Percentiles rank a stretch among this genome's conserved stretches.
Conservation (phyloP, 164 flowering plant genomes). For the Echeveria elegans region DNA sequence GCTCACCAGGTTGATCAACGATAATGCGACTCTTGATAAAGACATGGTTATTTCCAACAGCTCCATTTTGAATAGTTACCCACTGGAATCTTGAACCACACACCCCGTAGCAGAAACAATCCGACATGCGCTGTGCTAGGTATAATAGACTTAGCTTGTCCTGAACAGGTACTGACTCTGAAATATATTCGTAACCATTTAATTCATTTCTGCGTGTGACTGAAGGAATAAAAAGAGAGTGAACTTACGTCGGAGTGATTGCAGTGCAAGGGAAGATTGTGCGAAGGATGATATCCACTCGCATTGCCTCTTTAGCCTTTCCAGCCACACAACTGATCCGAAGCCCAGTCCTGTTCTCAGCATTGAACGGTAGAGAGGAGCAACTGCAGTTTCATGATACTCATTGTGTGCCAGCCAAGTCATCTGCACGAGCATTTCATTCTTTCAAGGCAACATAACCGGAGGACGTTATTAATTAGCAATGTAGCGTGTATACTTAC, state of each 20-base stretch:
- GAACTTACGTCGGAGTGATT: not conserved
- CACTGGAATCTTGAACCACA: conserved; percentile 1
- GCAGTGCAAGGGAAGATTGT: not conserved
- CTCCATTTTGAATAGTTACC: not conserved
- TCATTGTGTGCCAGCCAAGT: conserved; percentile 2
- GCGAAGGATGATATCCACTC: not conserved
- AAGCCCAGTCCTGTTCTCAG: not conserved
- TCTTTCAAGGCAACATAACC: too few species aligned
- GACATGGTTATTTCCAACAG: not conserved
- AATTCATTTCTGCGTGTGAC: not conserved
- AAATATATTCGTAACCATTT: not conserved
- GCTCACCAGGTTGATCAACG: not conserved
- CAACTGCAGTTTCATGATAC: not conserved
- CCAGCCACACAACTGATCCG: not conserved
- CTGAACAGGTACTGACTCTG: not conserved
- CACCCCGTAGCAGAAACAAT: not conserved
- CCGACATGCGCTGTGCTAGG: not conserved
- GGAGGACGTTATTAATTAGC: too few species aligned
- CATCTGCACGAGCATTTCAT: not conserved
- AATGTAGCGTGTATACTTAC: not conserved
- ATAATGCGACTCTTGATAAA: not conserved
- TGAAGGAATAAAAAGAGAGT: not conserved
- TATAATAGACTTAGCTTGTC: not conserved
- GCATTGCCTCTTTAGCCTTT: not conserved
- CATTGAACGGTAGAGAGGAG: not conserved